Conservation (phyloP, 2,329 filamentous ascomycete species). For the Microascus cirrosus region DNA sequence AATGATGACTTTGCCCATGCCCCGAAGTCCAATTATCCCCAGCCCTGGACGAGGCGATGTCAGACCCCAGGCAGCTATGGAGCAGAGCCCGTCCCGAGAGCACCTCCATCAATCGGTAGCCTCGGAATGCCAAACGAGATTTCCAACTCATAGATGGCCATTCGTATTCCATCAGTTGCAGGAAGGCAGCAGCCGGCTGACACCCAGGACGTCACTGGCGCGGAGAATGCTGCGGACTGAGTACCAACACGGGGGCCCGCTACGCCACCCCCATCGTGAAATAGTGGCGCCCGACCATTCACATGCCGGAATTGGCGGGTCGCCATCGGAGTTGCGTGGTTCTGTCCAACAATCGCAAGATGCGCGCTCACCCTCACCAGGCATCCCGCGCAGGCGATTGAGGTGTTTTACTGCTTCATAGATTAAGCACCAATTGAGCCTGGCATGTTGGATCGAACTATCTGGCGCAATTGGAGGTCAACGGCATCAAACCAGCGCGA, state of each 20-base stretch:
- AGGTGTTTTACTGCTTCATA: neutral
- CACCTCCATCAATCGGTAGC: neutral
- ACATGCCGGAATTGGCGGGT: neutral
- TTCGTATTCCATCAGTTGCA: neutral
- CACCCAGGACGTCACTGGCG: neutral
- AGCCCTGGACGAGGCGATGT: neutral
- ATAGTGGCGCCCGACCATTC: neutral
- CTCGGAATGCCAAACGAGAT: neutral
- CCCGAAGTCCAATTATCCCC: neutral
- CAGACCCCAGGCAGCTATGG: neutral
- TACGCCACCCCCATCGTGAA: neutral
- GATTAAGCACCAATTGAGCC: neutral
- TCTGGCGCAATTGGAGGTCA: too few species aligned
- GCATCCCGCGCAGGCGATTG: neutral
- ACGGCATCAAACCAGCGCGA: too few species aligned
- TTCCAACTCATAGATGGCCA: neutral
- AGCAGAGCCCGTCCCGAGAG: neutral
- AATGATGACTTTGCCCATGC: neutral
- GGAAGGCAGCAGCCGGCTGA: neutral
- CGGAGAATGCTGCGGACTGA: neutral
- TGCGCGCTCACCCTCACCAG: neutral
- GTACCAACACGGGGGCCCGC: neutral
- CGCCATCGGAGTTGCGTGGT: neutral
- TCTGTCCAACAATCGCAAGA: neutral
- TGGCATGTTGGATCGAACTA: too few species aligned